These are phyloP conservation scores for Penicillium verhagenii DNA, from an alignment of 495 filamentous ascomycete genomes.

Conservation along the genomic window DNA sequence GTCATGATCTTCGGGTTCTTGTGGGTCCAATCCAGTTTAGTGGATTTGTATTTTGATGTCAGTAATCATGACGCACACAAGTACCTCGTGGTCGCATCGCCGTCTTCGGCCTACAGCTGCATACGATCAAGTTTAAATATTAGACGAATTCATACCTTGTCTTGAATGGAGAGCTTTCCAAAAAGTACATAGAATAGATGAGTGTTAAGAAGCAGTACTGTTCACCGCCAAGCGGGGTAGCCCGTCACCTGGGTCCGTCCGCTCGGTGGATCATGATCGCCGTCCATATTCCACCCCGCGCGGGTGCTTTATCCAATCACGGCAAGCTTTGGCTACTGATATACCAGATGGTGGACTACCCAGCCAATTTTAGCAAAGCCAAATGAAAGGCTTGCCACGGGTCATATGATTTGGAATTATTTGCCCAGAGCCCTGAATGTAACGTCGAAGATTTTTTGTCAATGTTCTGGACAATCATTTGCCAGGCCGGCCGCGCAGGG, in stretches of 20 bases:
- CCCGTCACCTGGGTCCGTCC: not conserved
- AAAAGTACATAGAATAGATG: not conserved
- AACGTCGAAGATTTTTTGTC: not conserved
- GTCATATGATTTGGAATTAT: not conserved
- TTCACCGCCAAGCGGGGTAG: not conserved
- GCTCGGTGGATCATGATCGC: not conserved
- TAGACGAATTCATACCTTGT: not conserved
- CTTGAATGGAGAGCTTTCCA: not conserved
- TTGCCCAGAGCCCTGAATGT: not conserved
- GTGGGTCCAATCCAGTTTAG: not conserved
- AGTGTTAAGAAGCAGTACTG: no score
- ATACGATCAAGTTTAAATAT: not conserved
- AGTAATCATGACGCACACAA: not conserved
- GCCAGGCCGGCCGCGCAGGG: not conserved
- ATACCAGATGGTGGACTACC: not conserved
- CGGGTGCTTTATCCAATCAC: not conserved
- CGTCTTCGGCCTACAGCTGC: not conserved
- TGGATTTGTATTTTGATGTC: not conserved
- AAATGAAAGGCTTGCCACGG: not conserved
- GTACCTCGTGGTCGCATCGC: not conserved
- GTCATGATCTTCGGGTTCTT: not conserved
- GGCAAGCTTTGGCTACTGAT: not conserved
- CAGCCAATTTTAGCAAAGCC: conserved; percentile 1
- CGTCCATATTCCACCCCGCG: not conserved
- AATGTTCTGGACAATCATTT: not conserved